Conservation (phyloP, 148 eudicot species). For the Rhododendron kiyosumense region DNA sequence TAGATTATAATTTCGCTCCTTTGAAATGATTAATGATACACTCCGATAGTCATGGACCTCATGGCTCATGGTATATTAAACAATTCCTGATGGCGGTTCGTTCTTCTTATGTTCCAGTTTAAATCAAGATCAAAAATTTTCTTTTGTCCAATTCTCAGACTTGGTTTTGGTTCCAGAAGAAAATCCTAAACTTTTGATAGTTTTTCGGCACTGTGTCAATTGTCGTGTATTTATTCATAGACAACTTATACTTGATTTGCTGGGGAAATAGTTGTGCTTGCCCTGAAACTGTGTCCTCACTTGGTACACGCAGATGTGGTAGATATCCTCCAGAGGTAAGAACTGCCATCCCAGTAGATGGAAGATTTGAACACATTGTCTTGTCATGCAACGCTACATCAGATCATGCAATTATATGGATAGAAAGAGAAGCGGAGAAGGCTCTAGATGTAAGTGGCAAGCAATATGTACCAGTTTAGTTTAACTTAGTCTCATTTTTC, state of each 20-base stretch:
- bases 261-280: not conserved
- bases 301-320: slow-evolving; percentile 17
- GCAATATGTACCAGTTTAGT: not conserved
- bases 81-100: not conserved
- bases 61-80: not conserved
- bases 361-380: slow-evolving; percentile 95
- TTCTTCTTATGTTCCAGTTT: not conserved
- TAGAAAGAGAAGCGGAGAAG: slow-evolving; percentile 62
- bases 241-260: not conserved
- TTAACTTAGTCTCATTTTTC: not conserved
- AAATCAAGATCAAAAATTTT: not conserved
- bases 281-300: not conserved
- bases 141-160: not conserved
- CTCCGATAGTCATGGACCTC: not conserved
- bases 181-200: not conserved
- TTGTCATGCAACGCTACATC: slow-evolving; percentile 84
- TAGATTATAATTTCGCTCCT: not conserved
- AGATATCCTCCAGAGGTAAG: slow-evolving; percentile 29
- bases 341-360: slow-evolving; percentile 45
- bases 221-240: not conserved
- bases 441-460: slow-evolving; percentile 16
- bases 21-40: not conserved
- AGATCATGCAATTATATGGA: slow-evolving; percentile 92
- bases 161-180: not conserved
- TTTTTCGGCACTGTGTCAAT: not conserved